Evolutionary conservation across 2,329 filamentous ascomycete genomes (phyloP).

Genomic region (Fusarium multiceps): DNA sequence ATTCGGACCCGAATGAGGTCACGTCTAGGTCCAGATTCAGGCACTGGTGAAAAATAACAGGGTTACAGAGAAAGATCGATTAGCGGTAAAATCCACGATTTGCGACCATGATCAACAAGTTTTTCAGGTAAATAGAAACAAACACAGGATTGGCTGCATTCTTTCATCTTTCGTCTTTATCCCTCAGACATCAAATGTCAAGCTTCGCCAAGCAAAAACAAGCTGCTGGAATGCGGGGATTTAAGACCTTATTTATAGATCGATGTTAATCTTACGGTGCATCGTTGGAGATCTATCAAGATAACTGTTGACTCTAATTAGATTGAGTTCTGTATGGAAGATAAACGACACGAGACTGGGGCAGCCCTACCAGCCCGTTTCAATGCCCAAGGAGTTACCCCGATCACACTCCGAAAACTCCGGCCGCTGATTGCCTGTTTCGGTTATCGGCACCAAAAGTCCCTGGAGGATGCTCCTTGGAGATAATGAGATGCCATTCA

Average conservation of each 20-base stretch:
- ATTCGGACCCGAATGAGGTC: conserved; percentile 13
- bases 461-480: conserved; percentile 19
- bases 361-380: background rate
- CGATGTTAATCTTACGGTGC: background rate
- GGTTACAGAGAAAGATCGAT: background rate
- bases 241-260: background rate
- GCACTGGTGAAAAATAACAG: conserved; percentile 17
- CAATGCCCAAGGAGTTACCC: background rate
- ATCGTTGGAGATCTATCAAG: background rate
- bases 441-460: conserved; percentile 17
- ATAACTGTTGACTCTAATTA: background rate
- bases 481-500: background rate
- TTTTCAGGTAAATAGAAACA: background rate
- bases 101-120: conserved; percentile 1
- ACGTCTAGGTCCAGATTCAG: conserved; percentile 10
- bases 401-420: conserved; percentile 27
- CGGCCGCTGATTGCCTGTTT: conserved; percentile 9
- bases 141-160: background rate
- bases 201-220: conserved; percentile 13
- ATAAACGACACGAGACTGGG: background rate
- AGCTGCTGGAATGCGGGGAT: background rate
- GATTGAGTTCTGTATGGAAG: background rate
- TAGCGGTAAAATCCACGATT: conserved; percentile 14
- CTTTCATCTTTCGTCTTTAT: background rate
- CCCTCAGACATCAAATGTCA: conserved; percentile 1